Conservation (phyloP, 192 early-diverging fungal species). For the Backusella luteola region DNA sequence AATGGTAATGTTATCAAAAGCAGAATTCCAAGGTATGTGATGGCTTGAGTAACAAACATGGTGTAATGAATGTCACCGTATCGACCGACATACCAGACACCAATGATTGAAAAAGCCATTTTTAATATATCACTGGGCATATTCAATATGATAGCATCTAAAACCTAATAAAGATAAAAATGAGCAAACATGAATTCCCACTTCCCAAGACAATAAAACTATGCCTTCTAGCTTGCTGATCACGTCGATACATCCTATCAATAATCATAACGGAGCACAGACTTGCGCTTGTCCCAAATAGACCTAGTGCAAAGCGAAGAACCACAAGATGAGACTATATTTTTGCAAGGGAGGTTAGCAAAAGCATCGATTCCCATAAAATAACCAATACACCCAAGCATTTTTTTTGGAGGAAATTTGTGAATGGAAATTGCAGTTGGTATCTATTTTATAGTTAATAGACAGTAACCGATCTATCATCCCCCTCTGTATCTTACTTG, state of each 20-base stretch:
- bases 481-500: neutral
- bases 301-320: conserved; percentile 23
- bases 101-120: neutral
- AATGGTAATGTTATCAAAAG: conserved; percentile 13
- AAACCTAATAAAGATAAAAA: neutral
- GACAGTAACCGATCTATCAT: neutral
- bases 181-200: neutral
- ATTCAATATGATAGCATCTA: conserved; percentile 19
- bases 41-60: neutral
- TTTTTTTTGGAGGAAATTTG: conserved; percentile 13
- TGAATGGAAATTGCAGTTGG: conserved; percentile 25
- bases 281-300: conserved; percentile 20
- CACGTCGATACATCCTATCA: conserved; percentile 22
- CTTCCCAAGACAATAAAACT: conserved; percentile 14
- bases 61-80: neutral
- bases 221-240: conserved; percentile 8
- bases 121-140: conserved; percentile 20
- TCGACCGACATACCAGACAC: neutral
- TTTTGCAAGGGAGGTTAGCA: conserved; percentile 5
- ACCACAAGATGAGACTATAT: conserved; percentile 21
- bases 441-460: neutral
- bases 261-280: conserved; percentile 12
- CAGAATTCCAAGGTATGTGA: conserved; percentile 12
- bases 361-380: conserved; percentile 17
- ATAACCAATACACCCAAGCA: conserved; percentile 16